phyloP scores from a whole-genome alignment of 345 rosid species.

The Mercurialis annua region DNA sequence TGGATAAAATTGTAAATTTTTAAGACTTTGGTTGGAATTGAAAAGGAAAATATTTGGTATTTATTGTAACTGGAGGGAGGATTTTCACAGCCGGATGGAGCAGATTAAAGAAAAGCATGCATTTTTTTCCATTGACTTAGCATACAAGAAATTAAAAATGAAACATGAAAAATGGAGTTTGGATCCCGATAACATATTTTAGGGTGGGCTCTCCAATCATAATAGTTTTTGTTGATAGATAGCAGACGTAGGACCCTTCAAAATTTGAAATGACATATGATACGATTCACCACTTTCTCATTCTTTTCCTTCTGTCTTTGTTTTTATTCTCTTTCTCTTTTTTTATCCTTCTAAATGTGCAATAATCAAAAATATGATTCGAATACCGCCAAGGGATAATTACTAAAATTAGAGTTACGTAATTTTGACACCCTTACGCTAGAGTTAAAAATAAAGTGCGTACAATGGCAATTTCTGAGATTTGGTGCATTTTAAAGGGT shows the following conservation, averaged over 20 bases:
- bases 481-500: no score
- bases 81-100: background rate
- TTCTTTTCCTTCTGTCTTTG: background rate
- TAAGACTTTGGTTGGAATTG: no score
- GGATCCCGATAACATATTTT: background rate
- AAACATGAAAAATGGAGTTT: background rate
- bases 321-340: background rate
- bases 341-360: no score
- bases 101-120: background rate
- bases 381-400: no score
- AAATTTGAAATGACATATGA: slow-evolving; percentile 4
- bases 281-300: background rate
- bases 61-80: no score
- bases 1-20: no score
- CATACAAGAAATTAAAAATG: background rate
- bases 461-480: no score
- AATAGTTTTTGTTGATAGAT: slow-evolving; percentile 6
- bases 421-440: no score
- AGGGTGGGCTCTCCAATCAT: background rate
- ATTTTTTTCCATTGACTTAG: background rate
- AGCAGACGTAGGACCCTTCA: background rate
- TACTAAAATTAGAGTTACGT: no score
- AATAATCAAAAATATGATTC: no score
- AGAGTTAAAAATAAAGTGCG: no score
- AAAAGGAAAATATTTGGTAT: no score